These are phyloP conservation scores for Aspergillus quadricinctus DNA, from an alignment of 2,329 filamentous ascomycete species.

Conservation along the genomic window DNA sequence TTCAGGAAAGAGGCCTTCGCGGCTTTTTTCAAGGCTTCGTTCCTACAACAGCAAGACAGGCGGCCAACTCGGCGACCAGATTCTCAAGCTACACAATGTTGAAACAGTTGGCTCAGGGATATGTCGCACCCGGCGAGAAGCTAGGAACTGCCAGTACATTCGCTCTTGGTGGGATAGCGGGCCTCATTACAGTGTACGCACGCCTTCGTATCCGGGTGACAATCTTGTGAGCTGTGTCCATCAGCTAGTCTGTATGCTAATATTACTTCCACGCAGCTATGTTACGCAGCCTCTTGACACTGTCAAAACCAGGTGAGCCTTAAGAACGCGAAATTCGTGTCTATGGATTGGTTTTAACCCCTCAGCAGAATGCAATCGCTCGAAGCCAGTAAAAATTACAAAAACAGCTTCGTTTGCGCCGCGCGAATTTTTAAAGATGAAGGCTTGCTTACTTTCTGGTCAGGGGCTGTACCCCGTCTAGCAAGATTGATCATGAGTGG, in stretches of 20 bases:
- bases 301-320: conserved; percentile 69
- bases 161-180: conserved; percentile 81
- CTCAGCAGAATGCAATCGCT: conserved; percentile 81
- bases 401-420: conserved; percentile 82
- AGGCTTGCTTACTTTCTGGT: conserved; percentile 88
- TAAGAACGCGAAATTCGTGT: neutral
- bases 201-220: neutral
- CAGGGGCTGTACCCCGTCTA: conserved; percentile 80
- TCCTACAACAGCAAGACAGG: conserved; percentile 89
- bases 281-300: conserved; percentile 74
- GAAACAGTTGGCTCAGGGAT: conserved; percentile 86
- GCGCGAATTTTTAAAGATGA: conserved; percentile 81
- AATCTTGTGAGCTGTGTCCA: neutral
- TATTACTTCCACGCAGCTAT: conserved; percentile 33
- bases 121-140: conserved; percentile 92
- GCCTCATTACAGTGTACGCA: conserved; percentile 75
- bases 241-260: conserved; percentile 4
- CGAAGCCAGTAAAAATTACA: conserved; percentile 74
- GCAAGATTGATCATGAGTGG: conserved; percentile 84
- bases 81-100: conserved; percentile 89
- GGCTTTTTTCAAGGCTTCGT: conserved; percentile 98
- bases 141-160: conserved; percentile 84
- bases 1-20: conserved; percentile 76
- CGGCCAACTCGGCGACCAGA: conserved; percentile 86
- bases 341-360: conserved; percentile 10